Percentiles rank a stretch among this genome's conserved stretches.
Evolutionary conservation across 345 rosid species (phyloP).

Genomic region (Erucastrum elatum): DNA sequence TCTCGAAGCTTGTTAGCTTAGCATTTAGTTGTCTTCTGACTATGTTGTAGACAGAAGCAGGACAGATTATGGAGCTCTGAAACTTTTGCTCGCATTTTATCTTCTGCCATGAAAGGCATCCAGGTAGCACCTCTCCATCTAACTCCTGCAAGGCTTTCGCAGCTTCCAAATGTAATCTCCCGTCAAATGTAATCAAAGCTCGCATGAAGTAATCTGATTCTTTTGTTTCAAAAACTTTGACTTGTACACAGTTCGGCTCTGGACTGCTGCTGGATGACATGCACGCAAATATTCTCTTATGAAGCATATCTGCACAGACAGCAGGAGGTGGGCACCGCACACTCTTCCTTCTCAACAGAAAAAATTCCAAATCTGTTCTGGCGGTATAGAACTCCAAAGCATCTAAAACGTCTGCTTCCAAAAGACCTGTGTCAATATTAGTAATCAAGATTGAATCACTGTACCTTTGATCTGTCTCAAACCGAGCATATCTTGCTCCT

Average conservation of each 20-base stretch:
- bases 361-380: conserved; percentile 55
- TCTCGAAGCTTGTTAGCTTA: conserved; percentile 44
- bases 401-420: conserved; percentile 64
- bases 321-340: conserved; percentile 49
- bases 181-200: conserved; percentile 72
- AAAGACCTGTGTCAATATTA: conserved; percentile 62
- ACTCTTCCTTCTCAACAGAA: conserved; percentile 55
- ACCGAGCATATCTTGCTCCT: conserved; percentile 46
- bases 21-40: conserved; percentile 59
- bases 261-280: conserved; percentile 57
- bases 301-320: conserved; percentile 64
- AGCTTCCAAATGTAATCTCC: conserved; percentile 87
- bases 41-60: conserved; percentile 58
- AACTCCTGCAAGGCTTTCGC: conserved; percentile 88
- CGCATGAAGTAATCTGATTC: conserved; percentile 48
- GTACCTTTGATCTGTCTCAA: conserved; percentile 43
- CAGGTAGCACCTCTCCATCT: conserved; percentile 71
- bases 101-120: conserved; percentile 81
- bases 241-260: conserved; percentile 48
- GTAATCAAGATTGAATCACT: conserved; percentile 44
- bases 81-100: conserved; percentile 71
- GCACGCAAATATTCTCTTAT: conserved; percentile 53
- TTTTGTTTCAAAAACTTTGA: conserved; percentile 62
- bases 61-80: conserved; percentile 71
- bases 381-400: conserved; percentile 48